These are phyloP conservation scores for Flammula alnicola DNA, from an alignment of 1,284 basidiomycete species.

Conservation along the genomic window DNA sequence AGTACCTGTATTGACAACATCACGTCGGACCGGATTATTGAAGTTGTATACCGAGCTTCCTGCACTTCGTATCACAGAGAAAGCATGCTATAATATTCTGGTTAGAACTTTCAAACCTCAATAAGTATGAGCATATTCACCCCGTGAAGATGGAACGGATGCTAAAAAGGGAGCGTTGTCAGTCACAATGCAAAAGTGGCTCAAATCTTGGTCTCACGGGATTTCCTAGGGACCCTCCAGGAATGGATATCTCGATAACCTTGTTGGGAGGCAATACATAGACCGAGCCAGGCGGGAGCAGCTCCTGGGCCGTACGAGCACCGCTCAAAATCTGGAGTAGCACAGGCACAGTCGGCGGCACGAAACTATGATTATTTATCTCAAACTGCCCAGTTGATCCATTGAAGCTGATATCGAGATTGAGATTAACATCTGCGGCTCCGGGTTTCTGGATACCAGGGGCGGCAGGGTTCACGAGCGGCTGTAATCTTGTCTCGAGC, in stretches of 20 bases:
- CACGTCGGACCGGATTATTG: conserved; percentile 38
- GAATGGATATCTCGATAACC: conserved; percentile 48
- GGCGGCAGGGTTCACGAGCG: conserved; percentile 28
- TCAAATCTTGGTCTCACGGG: conserved; percentile 34
- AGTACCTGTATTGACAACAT: conserved; percentile 22
- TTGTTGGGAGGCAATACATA: conserved; percentile 48
- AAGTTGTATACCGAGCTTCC: conserved; percentile 42
- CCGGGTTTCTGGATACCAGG: conserved; percentile 37
- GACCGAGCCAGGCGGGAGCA: conserved; percentile 49
- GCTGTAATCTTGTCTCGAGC: conserved; percentile 31
- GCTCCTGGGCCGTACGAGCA: conserved; percentile 39
- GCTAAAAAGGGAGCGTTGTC: conserved; percentile 19
- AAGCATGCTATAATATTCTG: conserved; percentile 39
- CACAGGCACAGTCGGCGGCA: conserved; percentile 40
- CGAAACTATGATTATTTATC: conserved; percentile 41
- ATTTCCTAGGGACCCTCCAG: conserved; percentile 36
- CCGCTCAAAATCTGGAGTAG: conserved; percentile 57
- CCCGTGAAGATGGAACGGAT: conserved; percentile 47
- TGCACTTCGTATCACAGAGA: conserved; percentile 45
- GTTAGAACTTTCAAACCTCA: neutral
- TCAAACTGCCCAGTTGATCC: conserved; percentile 30
- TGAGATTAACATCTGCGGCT: conserved; percentile 38
- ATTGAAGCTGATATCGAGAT: conserved; percentile 32
- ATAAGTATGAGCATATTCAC: conserved; percentile 31
- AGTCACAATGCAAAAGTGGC: neutral